Conservation (phyloP, 768 basidiomycete species). For the Mycena kentingensis region DNA sequence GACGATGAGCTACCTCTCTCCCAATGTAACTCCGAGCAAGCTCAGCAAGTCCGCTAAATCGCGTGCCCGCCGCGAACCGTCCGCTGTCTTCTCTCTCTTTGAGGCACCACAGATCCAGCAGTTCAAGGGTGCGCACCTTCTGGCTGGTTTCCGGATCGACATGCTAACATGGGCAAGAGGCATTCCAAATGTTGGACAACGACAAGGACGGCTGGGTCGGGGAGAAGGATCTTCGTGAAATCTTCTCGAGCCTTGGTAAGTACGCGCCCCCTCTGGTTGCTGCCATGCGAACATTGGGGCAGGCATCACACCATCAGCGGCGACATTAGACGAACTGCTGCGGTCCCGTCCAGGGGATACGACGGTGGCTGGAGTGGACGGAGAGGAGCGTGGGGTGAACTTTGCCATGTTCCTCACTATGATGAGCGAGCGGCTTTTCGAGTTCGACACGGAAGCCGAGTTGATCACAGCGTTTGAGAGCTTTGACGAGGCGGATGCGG, state of each 20-base stretch:
- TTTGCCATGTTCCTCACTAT: conserved; percentile 97
- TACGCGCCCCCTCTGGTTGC: conserved; percentile 1
- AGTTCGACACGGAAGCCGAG: conserved; percentile 89
- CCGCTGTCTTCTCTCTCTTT: conserved; percentile 83
- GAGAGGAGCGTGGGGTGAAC: conserved; percentile 69
- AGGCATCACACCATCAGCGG: conserved; percentile 78
- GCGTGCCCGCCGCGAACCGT: conserved; percentile 74
- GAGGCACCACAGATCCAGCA: conserved; percentile 88
- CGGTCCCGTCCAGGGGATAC: conserved; percentile 70
- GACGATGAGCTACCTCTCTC: conserved; percentile 60
- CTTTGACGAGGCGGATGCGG: conserved; percentile 90
- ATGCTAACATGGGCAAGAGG: conserved; percentile 46
- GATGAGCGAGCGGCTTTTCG: conserved; percentile 92
- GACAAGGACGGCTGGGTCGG: conserved; percentile 92
- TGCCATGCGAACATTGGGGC: neutral
- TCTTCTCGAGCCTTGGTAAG: conserved; percentile 83
- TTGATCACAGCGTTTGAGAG: conserved; percentile 88
- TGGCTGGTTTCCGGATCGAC: neutral
- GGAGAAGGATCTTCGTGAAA: conserved; percentile 79
- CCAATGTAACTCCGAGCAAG: conserved; percentile 58
- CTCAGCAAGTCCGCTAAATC: conserved; percentile 60
- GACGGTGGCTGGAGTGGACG: conserved; percentile 31
- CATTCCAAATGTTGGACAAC: conserved; percentile 92
- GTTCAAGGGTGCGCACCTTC: conserved; percentile 53
- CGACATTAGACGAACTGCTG: conserved; percentile 72